Evolutionary conservation across 345 rosid genomes (phyloP).

Genomic region (Mangifera indica): DNA sequence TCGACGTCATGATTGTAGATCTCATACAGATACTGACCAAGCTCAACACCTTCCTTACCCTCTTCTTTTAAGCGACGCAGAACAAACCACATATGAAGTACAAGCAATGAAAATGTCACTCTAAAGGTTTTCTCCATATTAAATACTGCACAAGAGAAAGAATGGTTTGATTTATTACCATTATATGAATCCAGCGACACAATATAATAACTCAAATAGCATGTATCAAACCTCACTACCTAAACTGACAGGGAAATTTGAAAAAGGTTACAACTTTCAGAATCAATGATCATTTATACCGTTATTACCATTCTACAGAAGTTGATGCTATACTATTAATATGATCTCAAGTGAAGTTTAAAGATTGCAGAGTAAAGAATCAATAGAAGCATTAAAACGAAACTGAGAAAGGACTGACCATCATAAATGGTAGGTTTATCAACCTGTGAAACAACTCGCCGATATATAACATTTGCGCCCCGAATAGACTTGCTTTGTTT

Average conservation of each 20-base stretch:
- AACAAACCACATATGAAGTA: conserved; percentile 91
- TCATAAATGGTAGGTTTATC: conserved; percentile 77
- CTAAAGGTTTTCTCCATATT: conserved; percentile 92
- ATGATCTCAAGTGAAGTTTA: too few relatives aligned
- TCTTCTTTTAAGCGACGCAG: conserved; percentile 83
- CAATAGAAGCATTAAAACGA: not conserved
- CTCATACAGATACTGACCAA: conserved; percentile 89
- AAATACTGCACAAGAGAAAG: conserved; percentile 57
- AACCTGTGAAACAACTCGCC: conserved; percentile 64
- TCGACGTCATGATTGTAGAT: conserved; percentile 93
- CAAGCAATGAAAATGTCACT: conserved; percentile 78
- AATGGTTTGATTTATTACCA: not conserved
- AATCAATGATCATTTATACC: not conserved
- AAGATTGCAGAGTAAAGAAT: too few relatives aligned
- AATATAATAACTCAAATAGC: not conserved
- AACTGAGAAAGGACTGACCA: conserved; percentile 36
- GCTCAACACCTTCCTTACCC: conserved; percentile 87
- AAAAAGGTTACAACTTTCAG: not conserved
- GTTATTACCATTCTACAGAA: too few relatives aligned
- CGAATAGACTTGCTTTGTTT: conserved; percentile 84
- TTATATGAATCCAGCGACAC: not conserved
- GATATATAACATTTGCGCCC: conserved; percentile 78
- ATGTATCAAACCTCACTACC: not conserved
- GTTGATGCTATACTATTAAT: too few relatives aligned
- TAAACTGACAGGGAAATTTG: not conserved